Evolutionary conservation across 805 yeast species (phyloP).

Genomic region (Zygosaccharomyces bailii): DNA sequence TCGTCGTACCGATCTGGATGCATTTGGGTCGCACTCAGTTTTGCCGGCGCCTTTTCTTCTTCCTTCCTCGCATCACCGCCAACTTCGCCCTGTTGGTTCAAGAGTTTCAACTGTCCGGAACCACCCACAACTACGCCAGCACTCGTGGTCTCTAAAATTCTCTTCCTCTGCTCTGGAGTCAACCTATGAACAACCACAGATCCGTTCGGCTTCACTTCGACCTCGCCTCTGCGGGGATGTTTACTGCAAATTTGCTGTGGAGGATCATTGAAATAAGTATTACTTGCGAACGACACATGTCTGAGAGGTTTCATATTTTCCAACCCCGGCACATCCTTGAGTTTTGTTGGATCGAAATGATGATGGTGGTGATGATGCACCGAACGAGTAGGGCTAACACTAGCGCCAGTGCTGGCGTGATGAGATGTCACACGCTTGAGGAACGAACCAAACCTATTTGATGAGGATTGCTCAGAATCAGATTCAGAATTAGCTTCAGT

Average conservation of each 20-base stretch:
- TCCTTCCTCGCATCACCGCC: constrained; percentile 17
- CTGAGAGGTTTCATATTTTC: constrained; percentile 44
- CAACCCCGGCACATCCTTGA: constrained; percentile 38
- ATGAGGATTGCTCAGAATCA: constrained; percentile 15
- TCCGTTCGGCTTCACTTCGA: constrained; percentile 56
- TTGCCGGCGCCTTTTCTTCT: constrained; percentile 24
- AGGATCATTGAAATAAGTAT: constrained; percentile 75
- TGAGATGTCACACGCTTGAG: constrained; percentile 34
- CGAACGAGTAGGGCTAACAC: constrained; percentile 12
- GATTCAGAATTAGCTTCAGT: constrained; percentile 13
- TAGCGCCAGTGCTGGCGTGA: constrained; percentile 14
- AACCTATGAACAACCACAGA: constrained; percentile 51
- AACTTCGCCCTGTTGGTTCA: constrained; percentile 19
- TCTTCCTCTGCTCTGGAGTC: constrained; percentile 51
- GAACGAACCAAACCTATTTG: constrained; percentile 35
- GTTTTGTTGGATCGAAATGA: constrained; percentile 25
- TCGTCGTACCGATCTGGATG: constrained; percentile 3
- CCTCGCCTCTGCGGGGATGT: constrained; percentile 79
- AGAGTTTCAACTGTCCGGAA: constrained; percentile 56
- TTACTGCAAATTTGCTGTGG: constrained; percentile 87
- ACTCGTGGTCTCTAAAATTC: constrained; percentile 43
- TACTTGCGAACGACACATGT: constrained; percentile 73
- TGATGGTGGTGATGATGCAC: constrained; percentile 15
- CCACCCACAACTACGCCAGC: constrained; percentile 80
- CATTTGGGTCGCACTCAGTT: constrained; percentile 11